Evolutionary conservation across 2,329 filamentous ascomycete species (phyloP).

Genomic region (Paraconiothyrium sp.): DNA sequence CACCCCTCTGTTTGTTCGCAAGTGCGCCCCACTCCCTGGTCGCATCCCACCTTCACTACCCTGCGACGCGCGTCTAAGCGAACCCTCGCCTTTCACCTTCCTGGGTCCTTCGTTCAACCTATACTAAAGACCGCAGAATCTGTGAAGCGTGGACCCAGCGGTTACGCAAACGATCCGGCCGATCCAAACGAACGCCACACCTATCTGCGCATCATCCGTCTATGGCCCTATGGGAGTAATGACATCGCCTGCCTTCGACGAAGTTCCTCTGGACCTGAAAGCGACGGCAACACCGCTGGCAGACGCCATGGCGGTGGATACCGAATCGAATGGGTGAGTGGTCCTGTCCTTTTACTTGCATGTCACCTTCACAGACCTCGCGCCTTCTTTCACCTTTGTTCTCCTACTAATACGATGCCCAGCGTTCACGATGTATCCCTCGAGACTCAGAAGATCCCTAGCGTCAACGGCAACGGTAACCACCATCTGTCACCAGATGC

Average conservation of each 20-base stretch:
- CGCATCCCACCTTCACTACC: constrained; percentile 7
- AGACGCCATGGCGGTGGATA: constrained; percentile 63
- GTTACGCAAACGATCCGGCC: constrained; percentile 26
- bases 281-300: constrained; percentile 56
- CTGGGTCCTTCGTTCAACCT: constrained; percentile 11
- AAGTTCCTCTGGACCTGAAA: constrained; percentile 60
- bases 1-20: constrained; percentile 23
- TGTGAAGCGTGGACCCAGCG: constrained; percentile 15
- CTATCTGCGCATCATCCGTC: constrained; percentile 29
- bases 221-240: constrained; percentile 54
- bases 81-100: not conserved
- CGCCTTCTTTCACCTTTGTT: constrained; percentile 24
- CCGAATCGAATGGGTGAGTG: constrained; percentile 69
- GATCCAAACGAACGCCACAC: constrained; percentile 21
- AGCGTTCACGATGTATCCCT: constrained; percentile 48
- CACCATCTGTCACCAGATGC: constrained; percentile 32
- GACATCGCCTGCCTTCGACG: constrained; percentile 49
- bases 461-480: constrained; percentile 40
- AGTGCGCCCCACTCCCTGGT: not conserved
- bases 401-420: constrained; percentile 23
- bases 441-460: constrained; percentile 33
- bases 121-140: not conserved
- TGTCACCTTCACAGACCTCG: not conserved
- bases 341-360: constrained; percentile 18
- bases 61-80: constrained; percentile 6